phyloP scores from a whole-genome alignment of 805 yeast genomes.

The Candida krabiensis region DNA sequence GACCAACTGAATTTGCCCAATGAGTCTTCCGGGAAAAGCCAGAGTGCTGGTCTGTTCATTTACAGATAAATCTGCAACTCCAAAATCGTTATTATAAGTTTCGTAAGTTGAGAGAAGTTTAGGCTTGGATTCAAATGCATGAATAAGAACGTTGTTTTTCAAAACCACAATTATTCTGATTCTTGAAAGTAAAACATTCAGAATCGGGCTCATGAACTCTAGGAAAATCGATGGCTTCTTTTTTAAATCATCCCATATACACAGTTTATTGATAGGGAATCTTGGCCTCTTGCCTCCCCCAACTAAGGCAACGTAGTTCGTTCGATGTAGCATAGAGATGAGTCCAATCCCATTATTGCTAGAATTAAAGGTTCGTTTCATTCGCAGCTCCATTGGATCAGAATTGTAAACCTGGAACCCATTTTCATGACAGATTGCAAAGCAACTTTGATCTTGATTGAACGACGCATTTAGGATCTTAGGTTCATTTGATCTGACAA shows the following conservation, averaged over 20 bases:
- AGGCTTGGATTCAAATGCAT: constrained; percentile 82
- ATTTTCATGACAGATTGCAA: constrained; percentile 74
- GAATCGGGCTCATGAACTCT: constrained; percentile 74
- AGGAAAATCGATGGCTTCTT: constrained; percentile 68
- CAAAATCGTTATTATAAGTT: constrained; percentile 61
- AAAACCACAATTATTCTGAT: constrained; percentile 74
- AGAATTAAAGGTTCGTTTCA: constrained; percentile 50
- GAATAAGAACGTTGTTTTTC: constrained; percentile 65
- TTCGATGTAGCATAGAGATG: constrained; percentile 81
- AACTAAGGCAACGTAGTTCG: constrained; percentile 85
- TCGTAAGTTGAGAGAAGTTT: constrained; percentile 61
- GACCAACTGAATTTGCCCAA: constrained; percentile 79
- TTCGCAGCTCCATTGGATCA: constrained; percentile 80
- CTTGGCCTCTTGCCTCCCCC: constrained; percentile 87
- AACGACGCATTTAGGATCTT: constrained; percentile 60
- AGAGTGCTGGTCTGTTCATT: constrained; percentile 39
- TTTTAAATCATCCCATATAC: constrained; percentile 91
- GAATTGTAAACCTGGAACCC: constrained; percentile 87
- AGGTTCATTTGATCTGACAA: constrained; percentile 25
- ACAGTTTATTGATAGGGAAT: constrained; percentile 74
- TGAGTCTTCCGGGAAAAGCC: constrained; percentile 74
- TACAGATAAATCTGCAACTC: constrained; percentile 52
- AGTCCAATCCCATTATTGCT: constrained; percentile 62
- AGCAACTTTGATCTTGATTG: constrained; percentile 90
- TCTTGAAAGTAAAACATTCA: constrained; percentile 73